phyloP scores from a whole-genome alignment of 257 asterid genomes.

The Catharanthus roseus region DNA sequence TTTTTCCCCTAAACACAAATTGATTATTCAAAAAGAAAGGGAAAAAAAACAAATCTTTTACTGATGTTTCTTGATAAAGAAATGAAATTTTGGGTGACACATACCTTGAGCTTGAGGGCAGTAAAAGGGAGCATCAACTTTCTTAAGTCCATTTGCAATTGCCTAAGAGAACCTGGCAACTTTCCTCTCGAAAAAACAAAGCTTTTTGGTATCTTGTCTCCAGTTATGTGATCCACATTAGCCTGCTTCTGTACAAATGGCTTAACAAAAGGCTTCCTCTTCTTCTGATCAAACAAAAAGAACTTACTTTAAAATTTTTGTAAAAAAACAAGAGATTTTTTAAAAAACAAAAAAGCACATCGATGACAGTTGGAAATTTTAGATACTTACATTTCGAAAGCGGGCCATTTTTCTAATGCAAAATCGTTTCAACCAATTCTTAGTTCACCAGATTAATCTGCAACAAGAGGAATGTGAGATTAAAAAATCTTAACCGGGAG shows the following conservation, averaged over 20 bases:
- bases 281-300: constrained; percentile 26
- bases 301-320: background rate
- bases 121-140: constrained; percentile 93
- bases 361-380: background rate
- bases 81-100: background rate
- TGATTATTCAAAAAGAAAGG: too few relatives aligned
- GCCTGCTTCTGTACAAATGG: constrained; percentile 49
- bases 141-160: constrained; percentile 75
- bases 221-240: constrained; percentile 79
- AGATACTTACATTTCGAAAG: constrained; percentile 46
- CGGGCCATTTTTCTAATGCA: constrained; percentile 55
- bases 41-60: background rate
- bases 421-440: background rate
- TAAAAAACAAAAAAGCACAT: constrained; percentile 7
- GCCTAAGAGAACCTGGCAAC: constrained; percentile 68
- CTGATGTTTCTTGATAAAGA: background rate
- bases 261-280: constrained; percentile 57
- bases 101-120: constrained; percentile 88
- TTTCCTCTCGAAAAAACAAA: constrained; percentile 82
- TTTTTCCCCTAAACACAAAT: background rate
- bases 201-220: constrained; percentile 82
- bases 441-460: background rate
- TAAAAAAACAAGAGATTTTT: background rate
- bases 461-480: background rate
- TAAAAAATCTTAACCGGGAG: too few relatives aligned